Conservation (phyloP, 1,284 basidiomycete genomes). For the Volvariella volvacea region DNA sequence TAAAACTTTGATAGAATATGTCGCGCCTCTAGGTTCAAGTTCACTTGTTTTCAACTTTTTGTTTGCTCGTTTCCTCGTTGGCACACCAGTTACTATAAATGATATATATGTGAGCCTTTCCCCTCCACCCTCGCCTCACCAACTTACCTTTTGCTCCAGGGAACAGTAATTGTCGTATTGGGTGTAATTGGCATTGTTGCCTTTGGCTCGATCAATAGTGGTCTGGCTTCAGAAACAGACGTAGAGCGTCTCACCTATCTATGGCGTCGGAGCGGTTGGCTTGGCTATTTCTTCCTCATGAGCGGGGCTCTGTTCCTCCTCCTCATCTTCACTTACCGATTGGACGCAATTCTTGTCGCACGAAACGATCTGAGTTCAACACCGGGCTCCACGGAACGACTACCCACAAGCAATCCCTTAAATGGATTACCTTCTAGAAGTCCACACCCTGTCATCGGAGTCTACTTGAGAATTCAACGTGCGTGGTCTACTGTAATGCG, state of each 20-base stretch:
- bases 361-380: slow-evolving; percentile 57
- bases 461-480: slow-evolving; percentile 11
- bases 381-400: slow-evolving; percentile 34
- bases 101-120: slow-evolving; percentile 64
- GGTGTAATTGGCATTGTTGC: slow-evolving; percentile 84
- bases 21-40: slow-evolving; percentile 77
- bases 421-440: neutral
- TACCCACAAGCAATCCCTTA: slow-evolving; percentile 6
- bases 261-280: slow-evolving; percentile 83
- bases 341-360: slow-evolving; percentile 62
- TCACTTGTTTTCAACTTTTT: slow-evolving; percentile 87
- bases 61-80: slow-evolving; percentile 78
- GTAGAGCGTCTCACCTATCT: slow-evolving; percentile 70
- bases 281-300: slow-evolving; percentile 82
- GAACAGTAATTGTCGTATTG: slow-evolving; percentile 73
- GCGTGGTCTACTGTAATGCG: slow-evolving; percentile 42
- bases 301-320: slow-evolving; percentile 58
- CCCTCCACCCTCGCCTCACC: slow-evolving; percentile 7
- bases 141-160: slow-evolving; percentile 34
- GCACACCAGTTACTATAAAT: slow-evolving; percentile 71
- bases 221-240: slow-evolving; percentile 61
- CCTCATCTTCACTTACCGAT: slow-evolving; percentile 56
- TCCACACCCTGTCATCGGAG: neutral
- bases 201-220: slow-evolving; percentile 79
- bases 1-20: slow-evolving; percentile 53